A percentile compares a stretch with the other conserved stretches of the same genome.
These are phyloP conservation scores for Pleurotus ostreatus DNA, from an alignment of 768 basidiomycete genomes.

Conservation along the genomic window DNA sequence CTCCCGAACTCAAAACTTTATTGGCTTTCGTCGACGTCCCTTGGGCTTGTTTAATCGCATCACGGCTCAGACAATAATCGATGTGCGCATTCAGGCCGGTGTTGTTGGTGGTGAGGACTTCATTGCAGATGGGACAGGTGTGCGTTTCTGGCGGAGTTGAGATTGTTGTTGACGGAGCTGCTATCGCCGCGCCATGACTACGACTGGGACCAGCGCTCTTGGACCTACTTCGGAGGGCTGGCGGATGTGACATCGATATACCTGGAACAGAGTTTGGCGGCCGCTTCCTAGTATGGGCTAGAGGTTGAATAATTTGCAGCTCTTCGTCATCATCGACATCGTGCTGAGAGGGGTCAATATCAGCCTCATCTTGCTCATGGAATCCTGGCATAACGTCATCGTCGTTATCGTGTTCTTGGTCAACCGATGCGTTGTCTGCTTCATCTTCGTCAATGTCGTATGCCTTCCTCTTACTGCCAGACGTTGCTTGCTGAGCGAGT, in stretches of 20 bases:
- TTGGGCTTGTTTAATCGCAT: slow-evolving; percentile 72
- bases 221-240: neutral
- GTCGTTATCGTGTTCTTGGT: slow-evolving; percentile 16
- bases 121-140: slow-evolving; percentile 71
- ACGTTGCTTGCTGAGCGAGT: slow-evolving; percentile 24
- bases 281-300: neutral
- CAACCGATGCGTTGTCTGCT: neutral
- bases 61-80: slow-evolving; percentile 82
- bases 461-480: slow-evolving; percentile 38
- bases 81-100: slow-evolving; percentile 80
- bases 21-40: slow-evolving; percentile 25
- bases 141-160: slow-evolving; percentile 25
- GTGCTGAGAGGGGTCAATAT: slow-evolving; percentile 19
- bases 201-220: neutral
- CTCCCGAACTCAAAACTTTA: neutral
- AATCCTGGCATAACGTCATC: slow-evolving; percentile 49
- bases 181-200: neutral
- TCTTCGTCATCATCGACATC: slow-evolving; percentile 17
- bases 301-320: slow-evolving; percentile 13
- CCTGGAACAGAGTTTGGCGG: neutral
- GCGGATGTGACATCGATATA: neutral
- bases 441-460: slow-evolving; percentile 15
- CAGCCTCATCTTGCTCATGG: slow-evolving; percentile 47
- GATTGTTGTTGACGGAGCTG: slow-evolving; percentile 5
- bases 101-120: slow-evolving; percentile 65